Evolutionary conservation across 2,329 filamentous ascomycete genomes (phyloP).

Genomic region (Verticillium albo-atrum): DNA sequence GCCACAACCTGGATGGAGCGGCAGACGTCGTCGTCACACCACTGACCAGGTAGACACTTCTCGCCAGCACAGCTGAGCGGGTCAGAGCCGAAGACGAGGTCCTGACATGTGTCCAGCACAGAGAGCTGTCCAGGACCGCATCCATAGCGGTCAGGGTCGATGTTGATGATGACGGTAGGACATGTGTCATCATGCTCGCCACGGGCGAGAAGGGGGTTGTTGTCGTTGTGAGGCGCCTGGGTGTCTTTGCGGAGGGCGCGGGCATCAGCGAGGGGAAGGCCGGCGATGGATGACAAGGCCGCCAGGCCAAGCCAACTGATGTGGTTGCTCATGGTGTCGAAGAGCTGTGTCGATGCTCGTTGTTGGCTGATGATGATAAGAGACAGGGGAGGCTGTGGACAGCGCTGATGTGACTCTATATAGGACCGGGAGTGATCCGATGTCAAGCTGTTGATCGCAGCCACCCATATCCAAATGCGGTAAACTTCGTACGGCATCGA

Average conservation of each 20-base stretch:
- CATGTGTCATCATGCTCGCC: background rate
- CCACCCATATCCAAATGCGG: background rate
- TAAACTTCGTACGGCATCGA: background rate
- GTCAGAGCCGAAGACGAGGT: background rate
- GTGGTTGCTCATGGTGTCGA: background rate
- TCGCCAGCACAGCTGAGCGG: background rate
- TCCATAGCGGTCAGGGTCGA: background rate
- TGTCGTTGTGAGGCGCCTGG: background rate
- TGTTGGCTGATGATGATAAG: background rate
- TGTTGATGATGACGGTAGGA: background rate
- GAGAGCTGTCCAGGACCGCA: background rate
- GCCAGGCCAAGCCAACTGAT: background rate
- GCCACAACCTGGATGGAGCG: background rate
- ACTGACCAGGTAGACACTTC: background rate
- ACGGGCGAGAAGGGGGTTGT: background rate
- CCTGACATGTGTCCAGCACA: background rate
- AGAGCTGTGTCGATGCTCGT: background rate
- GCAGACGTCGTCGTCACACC: background rate
- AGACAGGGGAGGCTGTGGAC: background rate
- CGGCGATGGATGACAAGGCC: background rate
- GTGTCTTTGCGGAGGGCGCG: background rate
- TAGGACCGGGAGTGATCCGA: background rate
- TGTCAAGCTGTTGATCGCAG: background rate
- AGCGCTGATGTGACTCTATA: background rate
- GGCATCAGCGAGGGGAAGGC: background rate